Evolutionary conservation across 2,329 filamentous ascomycete species (phyloP).

Genomic region (Elsinoe australis): DNA sequence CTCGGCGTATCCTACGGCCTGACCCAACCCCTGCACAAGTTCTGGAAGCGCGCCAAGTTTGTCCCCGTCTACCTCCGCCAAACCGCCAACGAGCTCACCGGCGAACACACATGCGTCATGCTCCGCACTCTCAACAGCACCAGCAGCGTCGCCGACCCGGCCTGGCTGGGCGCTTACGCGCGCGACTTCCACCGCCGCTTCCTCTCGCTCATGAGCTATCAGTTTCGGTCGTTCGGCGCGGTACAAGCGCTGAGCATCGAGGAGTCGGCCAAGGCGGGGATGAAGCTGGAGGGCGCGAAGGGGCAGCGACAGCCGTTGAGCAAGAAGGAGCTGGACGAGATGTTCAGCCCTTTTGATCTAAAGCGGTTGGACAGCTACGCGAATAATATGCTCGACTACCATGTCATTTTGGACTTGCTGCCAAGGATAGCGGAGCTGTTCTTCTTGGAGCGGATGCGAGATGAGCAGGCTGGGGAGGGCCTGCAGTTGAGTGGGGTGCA

Average conservation of each 20-base stretch:
- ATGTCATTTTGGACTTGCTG: conserved; percentile 89
- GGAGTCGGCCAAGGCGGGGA: conserved; percentile 69
- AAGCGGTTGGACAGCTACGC: conserved; percentile 93
- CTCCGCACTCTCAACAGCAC: conserved; percentile 62
- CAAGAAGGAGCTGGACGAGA: conserved; percentile 66
- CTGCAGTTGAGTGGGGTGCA: conserved; percentile 76
- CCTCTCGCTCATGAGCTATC: conserved; percentile 78
- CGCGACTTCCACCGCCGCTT: conserved; percentile 95
- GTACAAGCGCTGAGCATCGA: conserved; percentile 77
- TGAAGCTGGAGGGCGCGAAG: conserved; percentile 50
- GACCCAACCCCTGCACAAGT: conserved; percentile 79
- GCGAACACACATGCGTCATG: conserved; percentile 98
- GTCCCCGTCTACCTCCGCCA: conserved; percentile 88
- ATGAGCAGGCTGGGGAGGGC: conserved; percentile 31
- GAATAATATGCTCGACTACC: conserved; percentile 95
- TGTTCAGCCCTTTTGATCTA: conserved; percentile 84
- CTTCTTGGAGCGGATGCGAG: conserved; percentile 70
- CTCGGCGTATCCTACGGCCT: conserved; percentile 92
- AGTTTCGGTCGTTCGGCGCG: conserved; percentile 76
- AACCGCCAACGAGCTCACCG: conserved; percentile 91
- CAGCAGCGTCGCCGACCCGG: conserved; percentile 59
- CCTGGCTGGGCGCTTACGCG: conserved; percentile 85
- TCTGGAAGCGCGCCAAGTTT: conserved; percentile 88
- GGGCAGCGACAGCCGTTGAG: conserved; percentile 50
- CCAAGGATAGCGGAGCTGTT: conserved; percentile 75